Conservation (phyloP, 2,329 filamentous ascomycete species). For the Purpureocillium lavendulum region DNA sequence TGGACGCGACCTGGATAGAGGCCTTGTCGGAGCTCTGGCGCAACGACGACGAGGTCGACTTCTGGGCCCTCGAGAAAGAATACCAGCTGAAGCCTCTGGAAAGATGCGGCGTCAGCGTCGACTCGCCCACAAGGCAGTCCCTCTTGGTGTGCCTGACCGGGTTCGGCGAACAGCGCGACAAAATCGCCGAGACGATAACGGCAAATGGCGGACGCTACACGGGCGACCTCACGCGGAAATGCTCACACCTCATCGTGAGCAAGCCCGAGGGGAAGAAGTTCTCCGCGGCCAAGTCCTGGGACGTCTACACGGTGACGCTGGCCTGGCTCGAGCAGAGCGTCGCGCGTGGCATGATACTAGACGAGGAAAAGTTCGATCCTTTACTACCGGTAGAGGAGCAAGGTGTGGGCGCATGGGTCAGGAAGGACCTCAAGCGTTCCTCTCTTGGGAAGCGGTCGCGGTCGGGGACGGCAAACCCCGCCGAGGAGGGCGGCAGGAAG, state of each 20-base stretch:
- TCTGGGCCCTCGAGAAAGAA: slow-evolving; percentile 57
- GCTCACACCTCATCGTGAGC: slow-evolving; percentile 81
- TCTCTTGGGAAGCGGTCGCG: slow-evolving; percentile 52
- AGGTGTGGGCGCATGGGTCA: slow-evolving; percentile 67
- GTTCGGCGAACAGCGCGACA: slow-evolving; percentile 55
- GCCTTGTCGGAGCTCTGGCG: slow-evolving; percentile 76
- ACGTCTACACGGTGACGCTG: slow-evolving; percentile 66
- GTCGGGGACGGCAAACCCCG: slow-evolving; percentile 32
- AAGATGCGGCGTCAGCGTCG: slow-evolving; percentile 28
- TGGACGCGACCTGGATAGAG: slow-evolving; percentile 78
- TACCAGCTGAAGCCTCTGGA: slow-evolving; percentile 59
- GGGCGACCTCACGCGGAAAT: slow-evolving; percentile 75
- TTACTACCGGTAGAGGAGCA: slow-evolving; percentile 59
- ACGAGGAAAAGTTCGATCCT: slow-evolving; percentile 80
- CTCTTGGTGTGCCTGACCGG: slow-evolving; percentile 49
- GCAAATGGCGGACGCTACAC: slow-evolving; percentile 75
- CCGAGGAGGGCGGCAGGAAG: slow-evolving; percentile 63
- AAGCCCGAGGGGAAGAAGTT: slow-evolving; percentile 84
- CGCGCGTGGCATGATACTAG: slow-evolving; percentile 80
- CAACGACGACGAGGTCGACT: slow-evolving; percentile 67
- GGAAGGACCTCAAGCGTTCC: slow-evolving; percentile 34
- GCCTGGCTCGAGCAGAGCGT: slow-evolving; percentile 84
- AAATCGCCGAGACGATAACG: slow-evolving; percentile 59
- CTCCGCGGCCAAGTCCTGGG: slow-evolving; percentile 75
- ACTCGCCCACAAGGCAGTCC: slow-evolving; percentile 24